Evolutionary conservation across 768 basidiomycete species (phyloP).

Genomic region (Hypholoma sublateritium): DNA sequence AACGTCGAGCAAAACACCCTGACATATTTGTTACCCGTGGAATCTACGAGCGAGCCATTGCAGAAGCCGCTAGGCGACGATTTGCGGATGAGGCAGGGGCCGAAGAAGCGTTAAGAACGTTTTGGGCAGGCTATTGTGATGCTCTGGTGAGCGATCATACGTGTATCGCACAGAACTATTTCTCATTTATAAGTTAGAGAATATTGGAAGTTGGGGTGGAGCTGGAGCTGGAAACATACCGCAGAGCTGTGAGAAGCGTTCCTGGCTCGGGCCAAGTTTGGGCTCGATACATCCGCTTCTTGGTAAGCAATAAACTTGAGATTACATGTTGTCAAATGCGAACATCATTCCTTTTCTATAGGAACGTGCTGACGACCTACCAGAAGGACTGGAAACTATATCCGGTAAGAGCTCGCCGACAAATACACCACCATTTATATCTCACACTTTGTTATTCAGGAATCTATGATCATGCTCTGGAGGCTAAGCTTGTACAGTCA

Average conservation of each 20-base stretch:
- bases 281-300: slow-evolving; percentile 72
- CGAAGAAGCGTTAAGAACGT: slow-evolving; percentile 57
- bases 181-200: slow-evolving; percentile 33
- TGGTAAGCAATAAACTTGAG: slow-evolving; percentile 38
- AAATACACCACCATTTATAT: slow-evolving; percentile 5
- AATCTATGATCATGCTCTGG: slow-evolving; percentile 56
- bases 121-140: slow-evolving; percentile 78
- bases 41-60: slow-evolving; percentile 74
- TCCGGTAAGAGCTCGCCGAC: slow-evolving; percentile 22
- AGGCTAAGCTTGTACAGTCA: slow-evolving; percentile 50
- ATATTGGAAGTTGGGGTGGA: slow-evolving; percentile 43
- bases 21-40: slow-evolving; percentile 55
- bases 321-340: not conserved
- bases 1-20: slow-evolving; percentile 59
- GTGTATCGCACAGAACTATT: not conserved
- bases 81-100: slow-evolving; percentile 54
- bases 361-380: slow-evolving; percentile 40
- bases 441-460: slow-evolving; percentile 33
- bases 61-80: slow-evolving; percentile 63
- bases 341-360: slow-evolving; percentile 17
- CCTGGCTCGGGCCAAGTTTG: slow-evolving; percentile 78
- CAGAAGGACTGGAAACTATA: slow-evolving; percentile 29
- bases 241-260: slow-evolving; percentile 68
- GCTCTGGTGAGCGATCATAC: slow-evolving; percentile 49
- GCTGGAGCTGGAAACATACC: slow-evolving; percentile 41